A percentile compares a stretch with the other conserved stretches of the same genome.
Conservation (phyloP, 2,329 filamentous ascomycete species). For the Aspergillus puulaauensis region DNA sequence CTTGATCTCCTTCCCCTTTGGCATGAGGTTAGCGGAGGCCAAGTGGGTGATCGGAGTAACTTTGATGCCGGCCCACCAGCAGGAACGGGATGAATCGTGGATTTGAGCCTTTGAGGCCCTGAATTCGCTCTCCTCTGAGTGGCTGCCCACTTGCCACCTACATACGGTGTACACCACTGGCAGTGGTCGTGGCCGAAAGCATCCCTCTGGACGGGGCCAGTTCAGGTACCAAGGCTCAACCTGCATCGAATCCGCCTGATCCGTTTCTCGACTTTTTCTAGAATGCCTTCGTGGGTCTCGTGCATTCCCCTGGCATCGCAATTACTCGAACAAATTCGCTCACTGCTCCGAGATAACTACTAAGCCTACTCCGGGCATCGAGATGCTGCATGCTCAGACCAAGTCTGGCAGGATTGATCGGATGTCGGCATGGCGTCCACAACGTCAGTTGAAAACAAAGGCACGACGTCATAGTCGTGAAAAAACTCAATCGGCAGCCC, state of each 20-base stretch:
- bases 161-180: not conserved
- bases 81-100: not conserved
- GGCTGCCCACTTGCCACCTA: not conserved
- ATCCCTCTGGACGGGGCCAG: conserved; percentile 1
- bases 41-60: conserved; percentile 8
- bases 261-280: conserved; percentile 37
- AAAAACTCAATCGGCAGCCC: conserved; percentile 8
- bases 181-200: conserved; percentile 7
- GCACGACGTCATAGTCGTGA: conserved; percentile 6
- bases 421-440: conserved; percentile 8
- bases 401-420: conserved; percentile 1
- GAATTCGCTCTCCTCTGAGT: not conserved
- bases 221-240: conserved; percentile 4
- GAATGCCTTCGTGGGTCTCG: conserved; percentile 28
- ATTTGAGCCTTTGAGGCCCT: not conserved
- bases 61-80: conserved; percentile 5
- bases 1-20: not conserved
- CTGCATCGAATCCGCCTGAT: conserved; percentile 15
- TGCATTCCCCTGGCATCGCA: conserved; percentile 13
- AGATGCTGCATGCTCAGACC: not conserved
- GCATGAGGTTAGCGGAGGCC: not conserved
- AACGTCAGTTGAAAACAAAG: not conserved
- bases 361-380: not conserved
- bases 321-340: not conserved
- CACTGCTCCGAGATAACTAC: not conserved